A percentile compares a stretch with the other conserved stretches of the same genome.
Evolutionary conservation across 495 filamentous ascomycete species (phyloP).

Genomic region (Tuber calosporum): DNA sequence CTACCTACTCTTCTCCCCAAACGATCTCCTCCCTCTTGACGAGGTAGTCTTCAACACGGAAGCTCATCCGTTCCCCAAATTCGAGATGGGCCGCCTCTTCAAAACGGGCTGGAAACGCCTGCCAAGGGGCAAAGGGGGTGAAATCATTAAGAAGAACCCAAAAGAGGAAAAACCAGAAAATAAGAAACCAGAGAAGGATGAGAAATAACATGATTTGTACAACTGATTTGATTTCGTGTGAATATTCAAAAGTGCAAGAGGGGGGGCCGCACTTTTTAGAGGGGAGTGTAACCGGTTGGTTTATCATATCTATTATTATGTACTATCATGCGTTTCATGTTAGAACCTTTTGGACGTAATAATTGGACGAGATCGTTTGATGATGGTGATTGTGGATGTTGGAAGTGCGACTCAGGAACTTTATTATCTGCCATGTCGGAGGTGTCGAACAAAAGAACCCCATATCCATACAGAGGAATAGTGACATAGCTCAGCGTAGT

Average conservation of each 20-base stretch:
- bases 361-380: not conserved
- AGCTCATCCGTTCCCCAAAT: conserved; percentile 82
- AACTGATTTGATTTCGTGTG: not conserved
- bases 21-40: conserved; percentile 68
- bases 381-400: not conserved
- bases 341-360: not conserved
- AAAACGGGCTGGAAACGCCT: conserved; percentile 83
- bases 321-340: not conserved
- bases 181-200: not conserved
- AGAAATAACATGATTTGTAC: not conserved
- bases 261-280: not conserved
- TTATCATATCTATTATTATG: not conserved
- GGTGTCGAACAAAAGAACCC: not conserved
- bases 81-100: conserved; percentile 68
- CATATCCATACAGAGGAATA: not conserved
- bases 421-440: not conserved
- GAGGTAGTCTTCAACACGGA: conserved; percentile 92
- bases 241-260: not conserved
- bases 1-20: conserved; percentile 84
- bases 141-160: conserved; percentile 19
- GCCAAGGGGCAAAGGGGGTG: conserved; percentile 45
- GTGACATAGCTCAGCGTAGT: not conserved
- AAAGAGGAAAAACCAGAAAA: not conserved
- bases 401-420: not conserved
- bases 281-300: not conserved